Base-by-base conservation (phyloP, 805 yeast species). In the Wickerhamiella australiensis region DNA sequence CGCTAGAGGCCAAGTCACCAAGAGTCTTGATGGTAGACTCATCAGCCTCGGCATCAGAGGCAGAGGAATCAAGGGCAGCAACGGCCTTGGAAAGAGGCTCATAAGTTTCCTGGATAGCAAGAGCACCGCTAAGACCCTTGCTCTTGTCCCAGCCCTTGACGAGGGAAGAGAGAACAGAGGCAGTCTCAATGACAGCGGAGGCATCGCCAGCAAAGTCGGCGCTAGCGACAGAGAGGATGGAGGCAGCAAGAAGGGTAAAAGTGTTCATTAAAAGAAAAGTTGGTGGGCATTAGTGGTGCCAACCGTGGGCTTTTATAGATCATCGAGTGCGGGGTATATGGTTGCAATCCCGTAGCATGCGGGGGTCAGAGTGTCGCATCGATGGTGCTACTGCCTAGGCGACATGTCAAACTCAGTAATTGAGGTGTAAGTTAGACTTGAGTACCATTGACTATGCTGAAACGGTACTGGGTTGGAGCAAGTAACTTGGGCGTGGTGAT, bases 181-280 rank as follows among this genome's bases (percentile, higher is more conserved):
- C 46, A 60, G 77, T 73, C 17, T 73, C 80, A 1, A 67, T 72
- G 17, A 45, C 52, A 23, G 49, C 41, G 21, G 26, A 17, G 25
- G 42, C 42, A 35, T 48, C 47, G 18, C 31, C 52, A 17, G 25
- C 42, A 29, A 49, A 52, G 48, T 48, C 52, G 41, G 54, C 51
- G 21, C 22, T 40, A 17, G 23, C 51, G 21, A 37, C 46, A 49
- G 54, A 50, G 46, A 53, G 46, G 37, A 56, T 53, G 29, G 56
- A 50, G 49, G 55, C 56, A 49, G 53, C 50, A 27, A 53, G 53
- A 42, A 51, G 37, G 50, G 52, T 33, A 35, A 37, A 33, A 26
- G 20, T 23, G 26, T 31, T 45, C 25, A 41, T 25, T 41, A 5
- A 4, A 13, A 7, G 8, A n/a, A 23, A n/a, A 23, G 3, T 29